A percentile compares a stretch with the other conserved stretches of the same genome.
Evolutionary conservation across 1,139 yeast species (phyloP).

Genomic region (Spathaspora sp.): DNA sequence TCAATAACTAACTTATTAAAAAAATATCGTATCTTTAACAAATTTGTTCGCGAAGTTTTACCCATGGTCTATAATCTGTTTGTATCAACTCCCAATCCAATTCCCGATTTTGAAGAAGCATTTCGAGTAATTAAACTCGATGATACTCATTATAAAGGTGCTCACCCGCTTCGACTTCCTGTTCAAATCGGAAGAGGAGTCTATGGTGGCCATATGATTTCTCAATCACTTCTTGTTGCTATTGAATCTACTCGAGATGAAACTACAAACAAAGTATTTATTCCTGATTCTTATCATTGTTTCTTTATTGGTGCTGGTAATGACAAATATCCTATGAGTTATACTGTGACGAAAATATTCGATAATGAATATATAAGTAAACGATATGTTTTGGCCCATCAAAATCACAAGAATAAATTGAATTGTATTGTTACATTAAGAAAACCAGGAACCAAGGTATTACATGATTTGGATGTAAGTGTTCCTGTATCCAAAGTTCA

Average conservation of each 20-base stretch:
- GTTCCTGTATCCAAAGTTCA: slow-evolving; percentile 21
- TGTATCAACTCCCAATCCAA: slow-evolving; percentile 12
- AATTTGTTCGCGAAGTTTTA: too few relatives aligned
- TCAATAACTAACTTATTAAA: neutral
- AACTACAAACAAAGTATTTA: slow-evolving; percentile 18
- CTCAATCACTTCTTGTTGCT: slow-evolving; percentile 70
- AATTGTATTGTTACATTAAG: slow-evolving; percentile 33
- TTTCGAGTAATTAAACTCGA: slow-evolving; percentile 33
- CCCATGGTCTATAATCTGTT: slow-evolving; percentile 1
- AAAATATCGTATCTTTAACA: neutral
- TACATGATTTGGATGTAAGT: slow-evolving; percentile 14
- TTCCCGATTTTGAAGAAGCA: slow-evolving; percentile 38
- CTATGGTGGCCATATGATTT: slow-evolving; percentile 77
- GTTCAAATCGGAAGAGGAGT: slow-evolving; percentile 63
- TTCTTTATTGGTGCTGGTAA: slow-evolving; percentile 50
- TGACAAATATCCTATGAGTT: slow-evolving; percentile 48
- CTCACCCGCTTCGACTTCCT: slow-evolving; percentile 39
- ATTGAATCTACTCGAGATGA: slow-evolving; percentile 34
- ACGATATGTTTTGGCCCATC: slow-evolving; percentile 29
- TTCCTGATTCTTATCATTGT: slow-evolving; percentile 42
- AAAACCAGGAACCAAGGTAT: slow-evolving; percentile 16
- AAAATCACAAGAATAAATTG: slow-evolving; percentile 27
- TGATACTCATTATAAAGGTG: slow-evolving; percentile 33
- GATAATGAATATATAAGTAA: slow-evolving; percentile 29
- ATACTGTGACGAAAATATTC: slow-evolving; percentile 54